Conservation (phyloP, 768 basidiomycete species). For the Lentinus brumalis region DNA sequence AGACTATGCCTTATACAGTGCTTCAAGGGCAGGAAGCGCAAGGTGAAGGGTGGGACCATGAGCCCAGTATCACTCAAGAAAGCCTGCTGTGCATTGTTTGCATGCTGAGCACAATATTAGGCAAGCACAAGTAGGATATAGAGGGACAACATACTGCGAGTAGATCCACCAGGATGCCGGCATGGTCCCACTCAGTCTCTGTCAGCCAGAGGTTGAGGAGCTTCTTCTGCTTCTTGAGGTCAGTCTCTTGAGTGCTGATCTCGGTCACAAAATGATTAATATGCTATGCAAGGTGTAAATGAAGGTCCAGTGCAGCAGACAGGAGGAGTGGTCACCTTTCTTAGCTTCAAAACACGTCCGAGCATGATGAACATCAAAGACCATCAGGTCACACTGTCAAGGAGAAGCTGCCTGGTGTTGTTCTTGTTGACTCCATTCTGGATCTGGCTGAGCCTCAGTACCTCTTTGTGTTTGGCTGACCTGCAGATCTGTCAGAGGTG, state of each 20-base stretch:
- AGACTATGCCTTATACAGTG: conserved; percentile 31
- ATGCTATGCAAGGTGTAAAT: conserved; percentile 14
- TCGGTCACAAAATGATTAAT: conserved; percentile 29
- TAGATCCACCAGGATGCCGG: conserved; percentile 22
- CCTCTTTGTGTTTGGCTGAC: conserved; percentile 30
- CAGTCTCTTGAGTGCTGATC: conserved; percentile 22
- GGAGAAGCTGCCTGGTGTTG: conserved; percentile 19
- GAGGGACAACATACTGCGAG: conserved; percentile 27
- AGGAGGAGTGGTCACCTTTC: too few species aligned
- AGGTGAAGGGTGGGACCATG: conserved; percentile 28
- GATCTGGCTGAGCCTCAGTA: conserved; percentile 23
- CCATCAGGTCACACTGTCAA: conserved; percentile 36
- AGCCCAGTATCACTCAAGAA: conserved; percentile 35
- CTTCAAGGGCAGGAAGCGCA: conserved; percentile 32
- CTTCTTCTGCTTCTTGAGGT: conserved; percentile 18
- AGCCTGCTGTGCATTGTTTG: conserved; percentile 33
- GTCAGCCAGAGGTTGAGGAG: conserved; percentile 21
- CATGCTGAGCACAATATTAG: conserved; percentile 21
- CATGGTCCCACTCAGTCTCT: conserved; percentile 26
- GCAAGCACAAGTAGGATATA: not conserved
- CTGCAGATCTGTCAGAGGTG: conserved; percentile 27
- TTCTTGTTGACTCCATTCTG: not conserved
- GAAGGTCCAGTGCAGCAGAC: too few species aligned
- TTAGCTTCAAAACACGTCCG: conserved; percentile 6
- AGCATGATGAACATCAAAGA: conserved; percentile 36